These are phyloP conservation scores for Chaetothyriales sp. DNA, from an alignment of 2,329 filamentous ascomycete genomes.

Conservation along the genomic window DNA sequence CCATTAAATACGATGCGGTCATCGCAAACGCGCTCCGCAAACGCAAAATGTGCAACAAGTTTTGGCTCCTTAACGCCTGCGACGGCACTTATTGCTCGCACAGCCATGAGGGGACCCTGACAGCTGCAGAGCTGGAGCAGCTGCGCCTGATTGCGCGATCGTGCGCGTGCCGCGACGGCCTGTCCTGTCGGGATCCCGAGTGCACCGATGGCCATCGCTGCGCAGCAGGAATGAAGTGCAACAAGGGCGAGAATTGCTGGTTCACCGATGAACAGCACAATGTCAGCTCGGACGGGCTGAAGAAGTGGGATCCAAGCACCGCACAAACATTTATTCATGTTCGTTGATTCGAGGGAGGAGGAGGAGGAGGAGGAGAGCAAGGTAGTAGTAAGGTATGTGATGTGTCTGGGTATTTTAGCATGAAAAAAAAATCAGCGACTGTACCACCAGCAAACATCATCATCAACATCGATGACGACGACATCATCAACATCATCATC, in stretches of 20 bases:
- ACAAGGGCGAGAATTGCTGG: not conserved
- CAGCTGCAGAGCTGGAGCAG: not conserved
- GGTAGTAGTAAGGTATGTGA: not conserved
- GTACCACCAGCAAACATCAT: not conserved
- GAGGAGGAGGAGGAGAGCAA: not conserved
- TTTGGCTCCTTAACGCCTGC: not conserved
- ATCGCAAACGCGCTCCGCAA: not conserved
- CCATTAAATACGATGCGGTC: not conserved
- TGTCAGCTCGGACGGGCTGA: not conserved
- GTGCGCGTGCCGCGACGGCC: not conserved
- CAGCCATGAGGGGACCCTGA: not conserved
- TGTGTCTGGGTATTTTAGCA: not conserved
- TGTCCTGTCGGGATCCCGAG: not conserved
- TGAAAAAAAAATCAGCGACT: not conserved
- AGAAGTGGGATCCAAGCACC: not conserved
- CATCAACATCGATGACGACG: too few species aligned
- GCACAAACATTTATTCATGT: not conserved
- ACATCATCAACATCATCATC: too few species aligned
- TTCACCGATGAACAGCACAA: not conserved
- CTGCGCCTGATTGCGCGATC: not conserved
- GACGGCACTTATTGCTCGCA: not conserved
- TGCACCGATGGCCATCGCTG: not conserved
- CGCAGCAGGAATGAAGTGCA: not conserved
- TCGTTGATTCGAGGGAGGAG: not conserved
- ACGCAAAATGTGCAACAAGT: not conserved